These are phyloP conservation scores for Tilletia caries DNA, from an alignment of 1,284 basidiomycete genomes.

Conservation along the genomic window DNA sequence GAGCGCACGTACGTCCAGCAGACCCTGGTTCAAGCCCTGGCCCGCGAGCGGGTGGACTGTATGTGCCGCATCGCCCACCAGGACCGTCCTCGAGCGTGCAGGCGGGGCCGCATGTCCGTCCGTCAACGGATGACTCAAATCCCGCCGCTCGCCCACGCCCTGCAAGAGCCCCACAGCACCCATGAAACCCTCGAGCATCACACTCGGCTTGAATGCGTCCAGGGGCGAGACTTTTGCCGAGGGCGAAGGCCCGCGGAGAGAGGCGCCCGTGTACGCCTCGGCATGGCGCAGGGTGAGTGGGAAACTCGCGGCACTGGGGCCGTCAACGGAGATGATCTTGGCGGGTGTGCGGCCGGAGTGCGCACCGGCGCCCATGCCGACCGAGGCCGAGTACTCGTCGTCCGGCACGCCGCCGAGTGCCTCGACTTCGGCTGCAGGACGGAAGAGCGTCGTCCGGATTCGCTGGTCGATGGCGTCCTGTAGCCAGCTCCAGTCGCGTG, in stretches of 20 bases:
- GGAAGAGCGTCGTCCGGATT: conserved; percentile 24
- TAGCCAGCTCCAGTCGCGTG: conserved; percentile 32
- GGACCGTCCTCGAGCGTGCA: conserved; percentile 61
- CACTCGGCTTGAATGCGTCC: conserved; percentile 3
- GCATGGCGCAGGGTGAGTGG: conserved; percentile 84
- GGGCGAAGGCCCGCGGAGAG: background rate
- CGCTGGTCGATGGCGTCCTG: conserved; percentile 13
- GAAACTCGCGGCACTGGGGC: conserved; percentile 80
- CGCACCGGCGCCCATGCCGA: background rate
- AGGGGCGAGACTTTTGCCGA: conserved; percentile 20
- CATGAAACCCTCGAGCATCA: conserved; percentile 4
- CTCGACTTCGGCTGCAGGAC: conserved; percentile 25
- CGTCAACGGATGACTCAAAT: background rate
- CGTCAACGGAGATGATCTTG: conserved; percentile 68
- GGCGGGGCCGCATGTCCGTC: conserved; percentile 4
- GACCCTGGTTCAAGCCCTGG: conserved; percentile 88
- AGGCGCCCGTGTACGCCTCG: conserved; percentile 73
- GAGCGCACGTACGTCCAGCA: conserved; percentile 66
- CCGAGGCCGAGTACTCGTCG: conserved; percentile 19
- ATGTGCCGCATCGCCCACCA: conserved; percentile 95
- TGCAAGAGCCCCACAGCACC: background rate
- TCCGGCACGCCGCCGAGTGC: conserved; percentile 29
- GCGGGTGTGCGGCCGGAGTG: conserved; percentile 61
- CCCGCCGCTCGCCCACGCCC: background rate
- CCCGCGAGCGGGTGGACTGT: conserved; percentile 95